Percentiles rank a stretch among this genome's conserved stretches.
Evolutionary conservation across 179 eudicot genomes (phyloP).

Genomic region (Patellifolia procumbens): DNA sequence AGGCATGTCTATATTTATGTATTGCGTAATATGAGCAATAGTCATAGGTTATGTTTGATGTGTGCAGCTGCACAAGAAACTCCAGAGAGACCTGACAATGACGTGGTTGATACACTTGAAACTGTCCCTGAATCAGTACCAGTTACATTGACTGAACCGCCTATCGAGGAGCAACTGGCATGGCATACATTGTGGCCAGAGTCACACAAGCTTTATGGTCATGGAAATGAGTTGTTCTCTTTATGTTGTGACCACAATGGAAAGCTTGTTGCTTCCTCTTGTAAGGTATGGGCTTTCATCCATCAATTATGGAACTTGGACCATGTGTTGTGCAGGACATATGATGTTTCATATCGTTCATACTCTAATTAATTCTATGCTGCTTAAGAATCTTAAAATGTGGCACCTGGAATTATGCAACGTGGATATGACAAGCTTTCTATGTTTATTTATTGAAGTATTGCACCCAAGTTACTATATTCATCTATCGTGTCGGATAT

Average conservation of each 20-base stretch:
- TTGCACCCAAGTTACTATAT: neutral
- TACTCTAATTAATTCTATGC: neutral
- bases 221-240: constrained; percentile 90
- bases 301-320: neutral
- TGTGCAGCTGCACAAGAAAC: constrained; percentile 54
- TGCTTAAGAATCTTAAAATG: neutral
- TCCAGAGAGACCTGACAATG: constrained; percentile 49
- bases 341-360: neutral
- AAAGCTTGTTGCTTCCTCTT: constrained; percentile 88
- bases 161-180: constrained; percentile 90
- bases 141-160: constrained; percentile 81
- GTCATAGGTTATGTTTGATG: neutral
- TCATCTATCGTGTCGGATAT: neutral
- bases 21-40: neutral
- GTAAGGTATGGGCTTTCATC: constrained; percentile 58
- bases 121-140: constrained; percentile 95
- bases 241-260: constrained; percentile 82
- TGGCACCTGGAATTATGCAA: neutral
- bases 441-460: neutral
- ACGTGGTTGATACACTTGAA: constrained; percentile 76
- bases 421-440: neutral
- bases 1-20: neutral
- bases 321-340: neutral
- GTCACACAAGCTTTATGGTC: constrained; percentile 94
- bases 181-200: constrained; percentile 99